phyloP scores from a whole-genome alignment of 2,329 filamentous ascomycete genomes.

The Blastomyces silverae region DNA sequence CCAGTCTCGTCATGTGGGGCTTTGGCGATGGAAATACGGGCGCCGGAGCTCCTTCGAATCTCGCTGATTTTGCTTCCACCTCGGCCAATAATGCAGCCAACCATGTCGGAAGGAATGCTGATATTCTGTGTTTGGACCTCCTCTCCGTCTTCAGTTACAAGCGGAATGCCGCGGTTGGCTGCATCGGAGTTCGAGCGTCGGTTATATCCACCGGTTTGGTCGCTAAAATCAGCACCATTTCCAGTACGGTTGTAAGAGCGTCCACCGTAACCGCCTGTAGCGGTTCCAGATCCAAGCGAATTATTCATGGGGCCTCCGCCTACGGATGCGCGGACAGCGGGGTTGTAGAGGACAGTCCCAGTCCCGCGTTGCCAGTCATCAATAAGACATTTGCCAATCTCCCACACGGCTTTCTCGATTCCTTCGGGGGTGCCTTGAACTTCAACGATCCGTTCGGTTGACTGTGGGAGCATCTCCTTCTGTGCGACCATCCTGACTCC shows the following conservation, averaged over 20 bases:
- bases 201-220: conserved; percentile 63
- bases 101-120: conserved; percentile 98
- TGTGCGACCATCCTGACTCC: conserved; percentile 98
- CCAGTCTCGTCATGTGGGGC: conserved; percentile 94
- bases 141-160: conserved; percentile 91
- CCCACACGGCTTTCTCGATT: conserved; percentile 94
- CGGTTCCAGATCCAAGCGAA: conserved; percentile 42
- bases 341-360: conserved; percentile 96
- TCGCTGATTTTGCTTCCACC: conserved; percentile 96
- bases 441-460: conserved; percentile 95
- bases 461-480: conserved; percentile 99
- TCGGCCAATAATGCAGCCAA: conserved; percentile 97
- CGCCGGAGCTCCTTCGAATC: conserved; percentile 93
- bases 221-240: conserved; percentile 96
- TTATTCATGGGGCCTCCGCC: conserved; percentile 50
- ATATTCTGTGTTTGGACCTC: conserved; percentile 99
- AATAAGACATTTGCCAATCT: conserved; percentile 96
- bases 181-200: conserved; percentile 80
- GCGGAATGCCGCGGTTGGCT: conserved; percentile 70
- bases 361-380: conserved; percentile 97
- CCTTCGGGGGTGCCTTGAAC: conserved; percentile 91
- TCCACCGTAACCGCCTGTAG: conserved; percentile 49
- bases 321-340: conserved; percentile 76
- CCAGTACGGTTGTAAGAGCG: conserved; percentile 85
- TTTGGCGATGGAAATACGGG: conserved; percentile 96